A percentile compares a stretch with the other conserved stretches of the same genome.
Evolutionary conservation across 495 filamentous ascomycete species (phyloP).

Genomic region (Podospora pseudoanserina): DNA sequence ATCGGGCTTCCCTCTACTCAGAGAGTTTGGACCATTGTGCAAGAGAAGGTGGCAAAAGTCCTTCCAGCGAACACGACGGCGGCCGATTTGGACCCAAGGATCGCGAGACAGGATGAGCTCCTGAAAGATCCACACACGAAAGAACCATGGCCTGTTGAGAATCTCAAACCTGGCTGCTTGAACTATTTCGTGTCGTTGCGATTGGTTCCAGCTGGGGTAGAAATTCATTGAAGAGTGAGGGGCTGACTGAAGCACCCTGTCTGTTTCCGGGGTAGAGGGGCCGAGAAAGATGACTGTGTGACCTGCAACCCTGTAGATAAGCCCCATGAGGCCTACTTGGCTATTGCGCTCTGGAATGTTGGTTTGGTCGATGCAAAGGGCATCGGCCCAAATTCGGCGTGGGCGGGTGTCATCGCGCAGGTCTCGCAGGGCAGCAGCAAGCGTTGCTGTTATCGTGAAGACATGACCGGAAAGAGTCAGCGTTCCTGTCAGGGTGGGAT

Average conservation of each 20-base stretch:
- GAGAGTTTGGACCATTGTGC: not conserved
- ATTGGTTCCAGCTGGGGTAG: not conserved
- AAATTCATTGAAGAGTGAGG: not conserved
- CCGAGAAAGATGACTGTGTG: slow-evolving; percentile 5
- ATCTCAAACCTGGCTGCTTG: not conserved
- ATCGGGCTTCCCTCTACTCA: not conserved
- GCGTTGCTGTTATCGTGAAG: slow-evolving; percentile 6
- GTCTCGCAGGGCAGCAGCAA: slow-evolving; percentile 7
- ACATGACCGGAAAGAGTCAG: not conserved
- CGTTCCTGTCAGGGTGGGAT: not conserved
- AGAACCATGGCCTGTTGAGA: slow-evolving; percentile 3
- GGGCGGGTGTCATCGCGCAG: slow-evolving; percentile 8
- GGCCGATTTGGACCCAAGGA: slow-evolving; percentile 3
- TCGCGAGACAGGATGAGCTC: slow-evolving; percentile 1
- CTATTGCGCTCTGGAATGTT: slow-evolving; percentile 5
- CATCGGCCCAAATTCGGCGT: slow-evolving; percentile 7
- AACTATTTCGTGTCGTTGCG: not conserved
- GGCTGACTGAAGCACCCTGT: not conserved
- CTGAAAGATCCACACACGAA: slow-evolving; percentile 3
- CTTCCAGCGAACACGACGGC: not conserved
- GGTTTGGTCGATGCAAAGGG: slow-evolving; percentile 3
- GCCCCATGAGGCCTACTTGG: slow-evolving; percentile 10
- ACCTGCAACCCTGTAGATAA: not conserved
- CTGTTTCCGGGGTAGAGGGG: not conserved
- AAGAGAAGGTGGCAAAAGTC: not conserved